These are phyloP conservation scores for Fusarium subtropicale DNA, from an alignment of 2,329 filamentous ascomycete genomes.

Conservation along the genomic window DNA sequence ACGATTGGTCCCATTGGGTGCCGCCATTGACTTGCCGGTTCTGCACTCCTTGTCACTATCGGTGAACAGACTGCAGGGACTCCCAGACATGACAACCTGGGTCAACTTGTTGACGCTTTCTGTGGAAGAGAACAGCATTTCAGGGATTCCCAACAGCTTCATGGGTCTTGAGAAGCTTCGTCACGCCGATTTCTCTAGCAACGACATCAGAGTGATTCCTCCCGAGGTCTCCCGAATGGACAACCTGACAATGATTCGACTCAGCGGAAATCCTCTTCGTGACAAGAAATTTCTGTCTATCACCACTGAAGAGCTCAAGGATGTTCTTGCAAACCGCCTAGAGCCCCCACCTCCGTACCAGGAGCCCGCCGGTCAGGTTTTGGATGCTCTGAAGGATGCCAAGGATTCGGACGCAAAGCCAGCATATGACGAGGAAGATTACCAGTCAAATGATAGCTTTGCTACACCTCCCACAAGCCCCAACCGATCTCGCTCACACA, in stretches of 20 bases:
- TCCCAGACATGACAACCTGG: conserved; percentile 84
- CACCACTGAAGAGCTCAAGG: conserved; percentile 83
- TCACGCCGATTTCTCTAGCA: conserved; percentile 85
- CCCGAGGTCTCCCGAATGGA: conserved; percentile 84
- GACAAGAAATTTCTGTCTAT: conserved; percentile 89
- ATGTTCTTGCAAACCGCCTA: conserved; percentile 74
- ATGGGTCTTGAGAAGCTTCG: conserved; percentile 73
- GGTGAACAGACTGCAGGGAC: conserved; percentile 78
- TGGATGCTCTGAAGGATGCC: conserved; percentile 39
- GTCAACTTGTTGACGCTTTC: conserved; percentile 76
- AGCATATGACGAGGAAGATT: conserved; percentile 55
- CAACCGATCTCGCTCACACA: conserved; percentile 61
- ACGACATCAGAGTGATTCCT: conserved; percentile 82
- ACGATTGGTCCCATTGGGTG: conserved; percentile 59
- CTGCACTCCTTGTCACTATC: conserved; percentile 81
- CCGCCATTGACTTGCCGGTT: conserved; percentile 72
- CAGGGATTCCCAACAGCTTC: conserved; percentile 81
- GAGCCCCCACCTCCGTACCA: conserved; percentile 64
- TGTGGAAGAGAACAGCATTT: conserved; percentile 84
- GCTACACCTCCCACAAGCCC: conserved; percentile 67
- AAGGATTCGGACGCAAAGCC: conserved; percentile 27
- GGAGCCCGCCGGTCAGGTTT: conserved; percentile 46
- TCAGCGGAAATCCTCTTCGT: conserved; percentile 89
- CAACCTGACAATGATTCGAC: conserved; percentile 75
- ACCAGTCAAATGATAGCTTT: conserved; percentile 65